Conservation (phyloP, 129 eudicot species). For the Flaveria robusta region DNA sequence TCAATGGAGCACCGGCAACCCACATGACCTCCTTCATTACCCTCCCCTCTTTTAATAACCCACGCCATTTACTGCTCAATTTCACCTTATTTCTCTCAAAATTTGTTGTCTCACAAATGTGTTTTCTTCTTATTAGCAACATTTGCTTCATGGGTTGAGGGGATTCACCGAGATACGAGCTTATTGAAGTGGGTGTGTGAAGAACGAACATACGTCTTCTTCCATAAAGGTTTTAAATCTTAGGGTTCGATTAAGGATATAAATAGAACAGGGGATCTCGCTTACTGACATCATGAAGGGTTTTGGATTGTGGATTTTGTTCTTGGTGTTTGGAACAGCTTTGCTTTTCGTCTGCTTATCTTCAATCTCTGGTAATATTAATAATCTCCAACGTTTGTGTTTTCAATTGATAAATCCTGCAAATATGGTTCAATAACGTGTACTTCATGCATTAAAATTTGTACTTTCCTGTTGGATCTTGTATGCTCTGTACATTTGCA, state of each 20-base stretch:
- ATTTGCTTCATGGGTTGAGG: not conserved
- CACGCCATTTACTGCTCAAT: not conserved
- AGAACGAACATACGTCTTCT: not conserved
- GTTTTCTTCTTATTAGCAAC: not conserved
- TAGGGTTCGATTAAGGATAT: conserved; percentile 11
- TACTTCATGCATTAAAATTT: not conserved
- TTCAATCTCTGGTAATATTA: conserved; percentile 27
- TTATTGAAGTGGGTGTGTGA: conserved; percentile 2
- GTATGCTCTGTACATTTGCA: not conserved
- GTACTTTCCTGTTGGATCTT: conserved; percentile 9
- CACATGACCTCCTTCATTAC: conserved; percentile 36
- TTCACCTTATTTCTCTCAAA: too few relatives aligned
- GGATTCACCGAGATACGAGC: not conserved
- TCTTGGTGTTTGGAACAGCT: conserved; percentile 49
- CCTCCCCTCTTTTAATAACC: conserved; percentile 10
- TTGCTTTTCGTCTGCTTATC: conserved; percentile 39
- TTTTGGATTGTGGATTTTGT: conserved; percentile 54
- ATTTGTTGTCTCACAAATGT: too few relatives aligned
- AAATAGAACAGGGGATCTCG: not conserved
- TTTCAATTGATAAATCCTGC: not conserved
- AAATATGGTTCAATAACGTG: not conserved
- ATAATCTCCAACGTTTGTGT: not conserved
- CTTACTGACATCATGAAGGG: conserved; percentile 45
- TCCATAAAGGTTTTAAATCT: not conserved
- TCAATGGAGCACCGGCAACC: conserved; percentile 24